Evolutionary conservation across 805 yeast genomes (phyloP).

Genomic region (Hanseniaspora guilliermondii): DNA sequence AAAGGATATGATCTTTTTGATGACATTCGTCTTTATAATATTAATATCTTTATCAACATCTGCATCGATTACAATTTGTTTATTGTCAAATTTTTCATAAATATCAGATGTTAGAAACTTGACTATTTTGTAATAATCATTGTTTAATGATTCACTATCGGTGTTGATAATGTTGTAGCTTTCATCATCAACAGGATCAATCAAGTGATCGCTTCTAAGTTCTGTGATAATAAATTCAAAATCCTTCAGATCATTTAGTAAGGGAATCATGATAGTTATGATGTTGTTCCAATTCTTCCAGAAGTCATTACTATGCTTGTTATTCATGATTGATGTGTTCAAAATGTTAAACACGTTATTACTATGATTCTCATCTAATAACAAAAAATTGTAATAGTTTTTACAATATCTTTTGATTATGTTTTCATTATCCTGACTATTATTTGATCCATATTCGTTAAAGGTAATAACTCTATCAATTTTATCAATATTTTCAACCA

Average conservation of each 20-base stretch:
- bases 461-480: neutral
- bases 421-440: neutral
- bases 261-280: neutral
- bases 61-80: neutral
- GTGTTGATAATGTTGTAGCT: neutral
- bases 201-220: neutral
- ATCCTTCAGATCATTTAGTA: neutral
- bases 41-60: neutral
- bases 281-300: conserved; percentile 12
- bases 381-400: conserved; percentile 6
- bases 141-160: neutral
- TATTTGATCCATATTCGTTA: neutral
- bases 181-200: neutral
- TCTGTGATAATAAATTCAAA: neutral
- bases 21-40: neutral
- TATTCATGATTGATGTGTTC: neutral
- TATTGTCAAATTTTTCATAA: neutral
- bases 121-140: neutral
- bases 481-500: neutral
- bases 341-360: neutral
- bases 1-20: neutral
- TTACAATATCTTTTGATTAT: conserved; percentile 3
- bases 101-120: neutral
- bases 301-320: conserved; percentile 11
- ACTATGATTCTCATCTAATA: neutral